Evolutionary conservation across 1,284 basidiomycete species (phyloP).

Genomic region (Boletus hoseneyae): DNA sequence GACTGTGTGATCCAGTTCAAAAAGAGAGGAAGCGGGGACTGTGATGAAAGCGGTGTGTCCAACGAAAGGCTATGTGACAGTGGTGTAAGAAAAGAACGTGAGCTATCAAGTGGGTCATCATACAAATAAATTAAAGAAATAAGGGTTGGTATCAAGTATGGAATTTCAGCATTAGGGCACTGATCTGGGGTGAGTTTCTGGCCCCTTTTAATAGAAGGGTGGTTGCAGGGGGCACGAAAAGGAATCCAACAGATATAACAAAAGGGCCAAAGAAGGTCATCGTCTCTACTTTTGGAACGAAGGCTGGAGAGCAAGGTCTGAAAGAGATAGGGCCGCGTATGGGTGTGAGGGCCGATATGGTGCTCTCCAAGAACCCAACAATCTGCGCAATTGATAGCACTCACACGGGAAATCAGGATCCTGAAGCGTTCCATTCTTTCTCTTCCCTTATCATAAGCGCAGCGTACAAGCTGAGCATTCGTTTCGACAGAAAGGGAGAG

Average conservation of each 20-base stretch:
- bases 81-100: too few species aligned
- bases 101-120: too few species aligned
- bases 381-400: not conserved
- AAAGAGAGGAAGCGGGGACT: too few species aligned
- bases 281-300: not conserved
- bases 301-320: not conserved
- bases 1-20: too few species aligned
- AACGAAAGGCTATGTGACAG: too few species aligned
- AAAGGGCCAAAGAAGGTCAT: not conserved
- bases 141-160: not conserved
- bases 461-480: not conserved
- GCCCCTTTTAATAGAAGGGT: not conserved
- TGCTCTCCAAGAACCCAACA: slow-evolving; percentile 3
- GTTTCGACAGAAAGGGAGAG: not conserved
- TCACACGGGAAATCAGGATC: not conserved
- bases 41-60: too few species aligned
- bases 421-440: not conserved
- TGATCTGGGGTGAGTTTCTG: not conserved
- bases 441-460: not conserved
- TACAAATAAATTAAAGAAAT: too few species aligned
- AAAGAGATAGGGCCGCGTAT: not conserved
- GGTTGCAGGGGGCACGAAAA: not conserved
- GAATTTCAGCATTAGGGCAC: not conserved
- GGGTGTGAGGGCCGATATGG: not conserved
- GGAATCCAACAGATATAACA: slow-evolving; percentile 2